phyloP scores from a whole-genome alignment of 1,139 yeast genomes.

The Hemisphaericaspora xylanilytica region DNA sequence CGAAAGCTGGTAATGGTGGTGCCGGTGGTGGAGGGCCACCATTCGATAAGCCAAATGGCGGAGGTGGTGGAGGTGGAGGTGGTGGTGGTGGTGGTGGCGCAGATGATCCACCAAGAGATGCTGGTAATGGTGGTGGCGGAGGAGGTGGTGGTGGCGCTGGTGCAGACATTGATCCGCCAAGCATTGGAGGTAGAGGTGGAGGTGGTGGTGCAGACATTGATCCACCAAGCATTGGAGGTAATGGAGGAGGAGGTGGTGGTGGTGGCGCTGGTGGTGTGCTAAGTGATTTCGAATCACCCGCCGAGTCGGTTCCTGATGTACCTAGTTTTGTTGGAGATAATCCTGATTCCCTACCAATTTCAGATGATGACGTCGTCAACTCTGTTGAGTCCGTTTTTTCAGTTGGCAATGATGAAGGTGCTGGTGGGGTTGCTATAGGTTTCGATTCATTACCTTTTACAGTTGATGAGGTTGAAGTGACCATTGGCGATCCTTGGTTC shows the following conservation, averaged over 20 bases:
- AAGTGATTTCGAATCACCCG: conserved; percentile 10
- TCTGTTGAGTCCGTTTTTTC: too few species aligned
- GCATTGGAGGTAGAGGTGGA: conserved; percentile 19
- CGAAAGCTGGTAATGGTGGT: conserved; percentile 24
- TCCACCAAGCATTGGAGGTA: conserved; percentile 22
- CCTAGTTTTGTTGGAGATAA: too few species aligned
- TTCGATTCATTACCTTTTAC: too few species aligned
- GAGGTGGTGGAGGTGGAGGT: conserved; percentile 24
- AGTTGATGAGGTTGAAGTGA: not conserved
- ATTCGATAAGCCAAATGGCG: conserved; percentile 18
- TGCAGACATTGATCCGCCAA: not conserved
- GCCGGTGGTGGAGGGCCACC: conserved; percentile 23
- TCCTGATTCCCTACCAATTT: too few species aligned
- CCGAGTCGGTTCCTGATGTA: not conserved
- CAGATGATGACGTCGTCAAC: too few species aligned
- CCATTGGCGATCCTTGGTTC: not conserved
- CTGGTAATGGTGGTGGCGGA: conserved; percentile 17
- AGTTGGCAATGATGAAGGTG: not conserved
- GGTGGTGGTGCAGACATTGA: conserved; percentile 23
- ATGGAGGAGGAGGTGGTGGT: conserved; percentile 26
- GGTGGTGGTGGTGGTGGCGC: conserved; percentile 26
- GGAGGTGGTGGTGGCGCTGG: conserved; percentile 7
- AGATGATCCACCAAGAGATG: conserved; percentile 4
- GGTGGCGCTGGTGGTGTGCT: conserved; percentile 13
- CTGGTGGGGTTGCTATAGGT: not conserved